Evolutionary conservation across 176 grass and related monocot species (phyloP).

Genomic region (Ensete glaucum): DNA sequence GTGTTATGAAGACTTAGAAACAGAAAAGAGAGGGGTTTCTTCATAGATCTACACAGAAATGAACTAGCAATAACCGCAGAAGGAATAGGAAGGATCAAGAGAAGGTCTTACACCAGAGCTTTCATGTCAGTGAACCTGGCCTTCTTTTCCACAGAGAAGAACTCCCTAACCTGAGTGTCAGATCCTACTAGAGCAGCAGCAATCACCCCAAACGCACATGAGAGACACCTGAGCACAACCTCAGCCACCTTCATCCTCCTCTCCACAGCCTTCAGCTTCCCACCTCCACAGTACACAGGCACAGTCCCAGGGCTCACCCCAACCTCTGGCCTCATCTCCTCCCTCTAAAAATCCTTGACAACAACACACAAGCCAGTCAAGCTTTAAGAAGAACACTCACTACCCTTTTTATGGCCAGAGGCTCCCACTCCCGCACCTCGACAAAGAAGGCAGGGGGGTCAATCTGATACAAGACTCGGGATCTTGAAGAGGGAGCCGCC

Average conservation of each 20-base stretch:
- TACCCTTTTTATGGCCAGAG: too few species aligned
- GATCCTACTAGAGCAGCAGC: slow-evolving; percentile 44
- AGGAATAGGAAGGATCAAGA: neutral
- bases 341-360: too few species aligned
- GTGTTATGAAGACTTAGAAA: neutral
- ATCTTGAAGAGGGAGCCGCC: too few species aligned
- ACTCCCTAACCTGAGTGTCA: slow-evolving; percentile 36
- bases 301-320: slow-evolving; percentile 19
- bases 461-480: too few species aligned
- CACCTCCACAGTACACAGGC: slow-evolving; percentile 3
- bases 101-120: slow-evolving; percentile 41
- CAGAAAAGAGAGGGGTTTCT: neutral
- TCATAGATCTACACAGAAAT: neutral
- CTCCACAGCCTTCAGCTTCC: slow-evolving; percentile 23
- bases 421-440: too few species aligned
- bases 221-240: slow-evolving; percentile 35
- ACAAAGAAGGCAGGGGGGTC: too few species aligned
- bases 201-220: slow-evolving; percentile 24
- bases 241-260: slow-evolving; percentile 54
- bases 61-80: neutral
- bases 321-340: neutral
- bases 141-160: slow-evolving; percentile 52
- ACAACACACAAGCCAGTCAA: too few species aligned
- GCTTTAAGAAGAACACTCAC: too few species aligned
- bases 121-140: slow-evolving; percentile 66